A percentile compares a stretch with the other conserved stretches of the same genome.
phyloP scores from a whole-genome alignment of 495 filamentous ascomycete genomes.

The Neurospora pannonica region DNA sequence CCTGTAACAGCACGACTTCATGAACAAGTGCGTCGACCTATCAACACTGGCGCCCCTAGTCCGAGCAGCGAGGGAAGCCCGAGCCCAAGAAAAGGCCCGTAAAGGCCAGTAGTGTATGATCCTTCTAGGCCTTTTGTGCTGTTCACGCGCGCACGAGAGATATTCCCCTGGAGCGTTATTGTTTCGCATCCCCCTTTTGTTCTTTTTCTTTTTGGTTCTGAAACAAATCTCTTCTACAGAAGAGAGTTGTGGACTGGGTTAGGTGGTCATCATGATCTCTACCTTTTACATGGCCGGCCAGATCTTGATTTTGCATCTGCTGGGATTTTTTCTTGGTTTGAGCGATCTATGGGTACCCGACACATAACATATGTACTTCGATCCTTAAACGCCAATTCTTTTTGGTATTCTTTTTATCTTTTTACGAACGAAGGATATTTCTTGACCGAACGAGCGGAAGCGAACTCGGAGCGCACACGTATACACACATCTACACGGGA shows the following conservation, averaged over 20 bases:
- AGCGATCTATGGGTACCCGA: background rate
- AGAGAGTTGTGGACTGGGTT: background rate
- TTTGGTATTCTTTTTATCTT: background rate
- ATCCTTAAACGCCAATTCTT: background rate
- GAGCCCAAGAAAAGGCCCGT: slow-evolving; percentile 73
- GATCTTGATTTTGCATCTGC: background rate
- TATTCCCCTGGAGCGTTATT: background rate
- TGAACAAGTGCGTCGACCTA: slow-evolving; percentile 69
- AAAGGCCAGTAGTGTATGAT: slow-evolving; percentile 38
- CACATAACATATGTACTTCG: background rate
- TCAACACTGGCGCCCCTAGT: slow-evolving; percentile 65
- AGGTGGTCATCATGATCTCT: background rate
- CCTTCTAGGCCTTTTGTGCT: slow-evolving; percentile 1
- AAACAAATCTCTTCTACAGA: background rate
- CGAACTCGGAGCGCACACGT: background rate
- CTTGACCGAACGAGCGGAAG: background rate
- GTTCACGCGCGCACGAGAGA: background rate
- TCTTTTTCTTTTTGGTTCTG: background rate
- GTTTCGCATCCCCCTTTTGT: background rate
- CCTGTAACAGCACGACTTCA: slow-evolving; percentile 71
- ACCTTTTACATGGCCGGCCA: background rate
- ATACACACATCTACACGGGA: background rate
- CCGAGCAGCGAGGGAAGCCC: slow-evolving; percentile 68
- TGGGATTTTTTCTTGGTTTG: background rate
- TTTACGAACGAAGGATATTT: background rate